These are phyloP conservation scores for Russula compacta DNA, from an alignment of 768 basidiomycete genomes.

Conservation along the genomic window DNA sequence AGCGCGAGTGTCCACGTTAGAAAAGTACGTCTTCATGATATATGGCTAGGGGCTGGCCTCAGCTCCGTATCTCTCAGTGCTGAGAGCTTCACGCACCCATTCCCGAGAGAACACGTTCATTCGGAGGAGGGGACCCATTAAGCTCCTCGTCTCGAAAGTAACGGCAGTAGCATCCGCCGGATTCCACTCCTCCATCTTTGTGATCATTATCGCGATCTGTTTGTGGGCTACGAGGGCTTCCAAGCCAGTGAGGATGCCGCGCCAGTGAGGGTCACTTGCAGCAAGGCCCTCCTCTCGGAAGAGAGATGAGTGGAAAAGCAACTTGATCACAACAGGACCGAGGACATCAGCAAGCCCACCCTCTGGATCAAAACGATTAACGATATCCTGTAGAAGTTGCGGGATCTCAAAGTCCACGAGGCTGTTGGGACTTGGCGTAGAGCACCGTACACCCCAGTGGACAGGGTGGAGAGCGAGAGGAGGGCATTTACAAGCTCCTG, in stretches of 20 bases:
- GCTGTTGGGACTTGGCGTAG: slow-evolving; percentile 36
- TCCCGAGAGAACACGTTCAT: slow-evolving; percentile 83
- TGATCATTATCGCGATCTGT: slow-evolving; percentile 73
- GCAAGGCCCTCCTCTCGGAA: slow-evolving; percentile 59
- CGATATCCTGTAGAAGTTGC: slow-evolving; percentile 76
- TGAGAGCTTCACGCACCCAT: slow-evolving; percentile 49
- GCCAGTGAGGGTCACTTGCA: slow-evolving; percentile 73
- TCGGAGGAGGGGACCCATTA: slow-evolving; percentile 79
- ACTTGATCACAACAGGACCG: slow-evolving; percentile 55
- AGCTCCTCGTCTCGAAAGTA: slow-evolving; percentile 52
- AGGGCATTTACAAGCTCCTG: slow-evolving; percentile 78
- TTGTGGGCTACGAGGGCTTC: slow-evolving; percentile 77
- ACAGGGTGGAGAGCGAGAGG: slow-evolving; percentile 60
- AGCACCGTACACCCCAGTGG: slow-evolving; percentile 50
- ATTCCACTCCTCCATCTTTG: slow-evolving; percentile 63
- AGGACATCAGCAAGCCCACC: slow-evolving; percentile 72
- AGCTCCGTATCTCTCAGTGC: neutral
- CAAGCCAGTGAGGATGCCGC: slow-evolving; percentile 74
- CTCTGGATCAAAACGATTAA: slow-evolving; percentile 69
- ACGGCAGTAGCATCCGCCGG: slow-evolving; percentile 48
- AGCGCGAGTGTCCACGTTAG: slow-evolving; percentile 69
- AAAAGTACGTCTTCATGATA: slow-evolving; percentile 74
- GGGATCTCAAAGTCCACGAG: slow-evolving; percentile 64
- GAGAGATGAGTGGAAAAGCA: slow-evolving; percentile 56
- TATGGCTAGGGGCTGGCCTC: slow-evolving; percentile 43